Conservation (phyloP, 305 asterid species). For the Fraxinus dipetala region DNA sequence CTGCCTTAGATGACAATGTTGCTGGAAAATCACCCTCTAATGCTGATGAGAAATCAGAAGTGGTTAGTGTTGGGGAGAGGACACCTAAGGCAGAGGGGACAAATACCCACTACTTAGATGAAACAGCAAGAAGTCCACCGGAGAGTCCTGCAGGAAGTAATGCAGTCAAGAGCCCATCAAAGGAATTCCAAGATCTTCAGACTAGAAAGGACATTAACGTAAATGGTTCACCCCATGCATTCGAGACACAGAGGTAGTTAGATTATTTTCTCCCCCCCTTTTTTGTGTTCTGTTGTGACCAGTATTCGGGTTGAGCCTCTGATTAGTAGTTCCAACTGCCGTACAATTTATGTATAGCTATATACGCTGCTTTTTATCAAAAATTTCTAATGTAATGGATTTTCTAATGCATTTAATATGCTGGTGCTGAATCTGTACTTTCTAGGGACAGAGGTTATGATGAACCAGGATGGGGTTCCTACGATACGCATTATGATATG, state of each 20-base stretch:
- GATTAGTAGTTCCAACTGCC: neutral
- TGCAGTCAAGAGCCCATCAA: conserved; percentile 48
- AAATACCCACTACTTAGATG: conserved; percentile 35
- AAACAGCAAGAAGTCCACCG: conserved; percentile 54
- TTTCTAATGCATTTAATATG: conserved; percentile 58
- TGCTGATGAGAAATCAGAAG: conserved; percentile 47
- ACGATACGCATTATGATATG: conserved; percentile 63
- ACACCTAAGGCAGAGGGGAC: conserved; percentile 40
- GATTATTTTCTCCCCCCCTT: neutral
- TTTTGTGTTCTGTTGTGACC: neutral
- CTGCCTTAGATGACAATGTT: conserved; percentile 34
- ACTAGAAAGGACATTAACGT: conserved; percentile 37
- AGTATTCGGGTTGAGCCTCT: neutral
- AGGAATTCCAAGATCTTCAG: conserved; percentile 47
- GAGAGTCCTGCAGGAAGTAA: conserved; percentile 50
- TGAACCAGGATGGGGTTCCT: conserved; percentile 75
- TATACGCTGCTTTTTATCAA: neutral
- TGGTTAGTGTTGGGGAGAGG: conserved; percentile 35
- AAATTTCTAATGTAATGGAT: conserved; percentile 9
- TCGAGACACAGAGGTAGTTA: conserved; percentile 60
- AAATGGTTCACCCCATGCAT: conserved; percentile 72
- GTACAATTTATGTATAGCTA: neutral
- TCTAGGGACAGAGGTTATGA: conserved; percentile 48
- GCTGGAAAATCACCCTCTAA: conserved; percentile 42
- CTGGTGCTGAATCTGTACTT: neutral